These are phyloP conservation scores for Fraxinus ornus DNA, from an alignment of 305 asterid species.

Conservation along the genomic window DNA sequence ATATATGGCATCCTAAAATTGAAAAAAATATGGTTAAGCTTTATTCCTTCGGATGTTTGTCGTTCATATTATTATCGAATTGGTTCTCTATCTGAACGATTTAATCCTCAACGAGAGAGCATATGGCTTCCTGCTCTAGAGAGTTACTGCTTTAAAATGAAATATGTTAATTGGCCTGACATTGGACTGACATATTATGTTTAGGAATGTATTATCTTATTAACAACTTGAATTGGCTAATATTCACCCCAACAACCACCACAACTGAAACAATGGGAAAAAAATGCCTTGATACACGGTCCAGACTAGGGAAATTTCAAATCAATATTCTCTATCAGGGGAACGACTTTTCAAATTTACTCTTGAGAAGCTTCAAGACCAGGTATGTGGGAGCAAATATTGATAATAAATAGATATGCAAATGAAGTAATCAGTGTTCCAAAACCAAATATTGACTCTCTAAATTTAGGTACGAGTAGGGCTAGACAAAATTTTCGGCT, in stretches of 20 bases:
- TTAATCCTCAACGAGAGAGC: slow-evolving; percentile 6
- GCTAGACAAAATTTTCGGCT: background rate
- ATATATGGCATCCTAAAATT: slow-evolving; percentile 8
- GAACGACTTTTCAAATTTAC: background rate
- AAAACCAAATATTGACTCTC: background rate
- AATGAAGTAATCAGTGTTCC: background rate
- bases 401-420: background rate
- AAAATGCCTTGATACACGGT: background rate
- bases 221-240: background rate
- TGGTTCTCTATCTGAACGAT: background rate
- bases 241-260: background rate
- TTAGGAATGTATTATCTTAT: background rate
- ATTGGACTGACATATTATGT: background rate
- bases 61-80: background rate
- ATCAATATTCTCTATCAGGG: background rate
- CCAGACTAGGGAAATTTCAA: background rate
- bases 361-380: background rate
- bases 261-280: background rate
- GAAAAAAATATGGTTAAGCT: background rate
- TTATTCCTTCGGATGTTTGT: background rate
- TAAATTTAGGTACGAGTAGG: background rate
- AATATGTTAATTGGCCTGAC: background rate
- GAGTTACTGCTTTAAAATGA: background rate
- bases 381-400: background rate
- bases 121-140: background rate